Evolutionary conservation across 2,329 filamentous ascomycete species (phyloP).

Genomic region (Aspergillus sp.): DNA sequence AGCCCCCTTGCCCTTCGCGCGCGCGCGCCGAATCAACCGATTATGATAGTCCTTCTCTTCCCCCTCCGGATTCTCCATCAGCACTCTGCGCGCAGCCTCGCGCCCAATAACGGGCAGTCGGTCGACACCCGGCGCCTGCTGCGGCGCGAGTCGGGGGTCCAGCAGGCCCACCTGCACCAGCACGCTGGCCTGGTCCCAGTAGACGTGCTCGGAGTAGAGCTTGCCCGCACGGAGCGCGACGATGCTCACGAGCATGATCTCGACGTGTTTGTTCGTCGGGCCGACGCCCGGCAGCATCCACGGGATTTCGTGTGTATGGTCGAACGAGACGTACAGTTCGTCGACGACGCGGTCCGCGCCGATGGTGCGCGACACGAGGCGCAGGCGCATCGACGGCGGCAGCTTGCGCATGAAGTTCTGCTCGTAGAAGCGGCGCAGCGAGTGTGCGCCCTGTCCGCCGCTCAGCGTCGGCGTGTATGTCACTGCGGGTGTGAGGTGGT

Average conservation of each 20-base stretch:
- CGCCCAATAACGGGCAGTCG: constrained; percentile 41
- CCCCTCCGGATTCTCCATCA: constrained; percentile 36
- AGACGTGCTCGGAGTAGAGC: constrained; percentile 57
- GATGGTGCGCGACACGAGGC: constrained; percentile 57
- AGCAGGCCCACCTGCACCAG: constrained; percentile 59
- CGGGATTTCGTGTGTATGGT: constrained; percentile 55
- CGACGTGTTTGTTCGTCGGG: constrained; percentile 56
- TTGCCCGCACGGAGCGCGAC: constrained; percentile 55
- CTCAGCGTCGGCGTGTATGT: constrained; percentile 38
- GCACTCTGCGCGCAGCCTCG: constrained; percentile 40
- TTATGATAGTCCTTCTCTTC: constrained; percentile 37
- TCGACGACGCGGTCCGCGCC: constrained; percentile 61
- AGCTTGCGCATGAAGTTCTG: constrained; percentile 56
- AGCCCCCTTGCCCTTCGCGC: constrained; percentile 15
- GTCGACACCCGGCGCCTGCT: constrained; percentile 40
- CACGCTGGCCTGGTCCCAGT: constrained; percentile 64
- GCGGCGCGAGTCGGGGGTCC: constrained; percentile 55
- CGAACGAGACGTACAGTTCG: constrained; percentile 57
- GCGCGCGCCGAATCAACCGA: constrained; percentile 27
- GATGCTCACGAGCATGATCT: constrained; percentile 57
- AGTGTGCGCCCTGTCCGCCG: constrained; percentile 41
- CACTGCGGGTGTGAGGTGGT: constrained; percentile 27
- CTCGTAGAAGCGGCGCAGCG: constrained; percentile 53
- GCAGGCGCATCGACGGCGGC: constrained; percentile 51
- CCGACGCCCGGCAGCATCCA: constrained; percentile 61